Evolutionary conservation across 768 basidiomycete species (phyloP).

Genomic region (Termitomyces sp.): DNA sequence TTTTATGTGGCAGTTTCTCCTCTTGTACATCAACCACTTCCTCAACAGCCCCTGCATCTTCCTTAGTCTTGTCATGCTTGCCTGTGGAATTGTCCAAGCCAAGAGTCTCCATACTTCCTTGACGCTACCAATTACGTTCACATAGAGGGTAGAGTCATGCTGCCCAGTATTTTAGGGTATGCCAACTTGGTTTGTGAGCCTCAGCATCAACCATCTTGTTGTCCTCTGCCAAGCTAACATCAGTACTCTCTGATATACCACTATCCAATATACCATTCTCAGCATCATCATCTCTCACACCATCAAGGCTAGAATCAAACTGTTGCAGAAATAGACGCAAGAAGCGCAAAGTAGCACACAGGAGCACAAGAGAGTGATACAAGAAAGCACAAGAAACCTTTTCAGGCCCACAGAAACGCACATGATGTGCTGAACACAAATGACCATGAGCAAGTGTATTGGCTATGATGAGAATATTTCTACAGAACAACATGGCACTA

Average conservation of each 20-base stretch:
- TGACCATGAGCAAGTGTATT: no score
- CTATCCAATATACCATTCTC: neutral
- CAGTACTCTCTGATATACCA: neutral
- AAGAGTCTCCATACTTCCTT: conserved; percentile 16
- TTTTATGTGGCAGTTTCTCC: conserved; percentile 30
- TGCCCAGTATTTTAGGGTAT: conserved; percentile 76
- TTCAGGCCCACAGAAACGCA: no score
- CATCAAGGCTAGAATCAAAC: conserved; percentile 33
- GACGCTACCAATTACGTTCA: conserved; percentile 22
- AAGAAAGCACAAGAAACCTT: no score
- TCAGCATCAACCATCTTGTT: neutral
- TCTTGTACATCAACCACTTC: conserved; percentile 8
- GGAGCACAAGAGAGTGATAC: no score
- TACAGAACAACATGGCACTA: no score
- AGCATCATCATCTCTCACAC: conserved; percentile 22
- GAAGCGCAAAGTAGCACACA: no score
- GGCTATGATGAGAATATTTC: no score
- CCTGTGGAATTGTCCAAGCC: conserved; percentile 7
- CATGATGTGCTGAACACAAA: no score
- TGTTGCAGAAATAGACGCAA: no score
- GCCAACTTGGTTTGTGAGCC: conserved; percentile 36
- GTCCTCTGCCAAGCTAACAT: neutral
- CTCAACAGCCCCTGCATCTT: neutral
- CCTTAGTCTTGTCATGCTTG: conserved; percentile 6
- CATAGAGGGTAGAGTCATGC: conserved; percentile 56